phyloP scores from a whole-genome alignment of 768 basidiomycete species.

The Mycena vitilis region DNA sequence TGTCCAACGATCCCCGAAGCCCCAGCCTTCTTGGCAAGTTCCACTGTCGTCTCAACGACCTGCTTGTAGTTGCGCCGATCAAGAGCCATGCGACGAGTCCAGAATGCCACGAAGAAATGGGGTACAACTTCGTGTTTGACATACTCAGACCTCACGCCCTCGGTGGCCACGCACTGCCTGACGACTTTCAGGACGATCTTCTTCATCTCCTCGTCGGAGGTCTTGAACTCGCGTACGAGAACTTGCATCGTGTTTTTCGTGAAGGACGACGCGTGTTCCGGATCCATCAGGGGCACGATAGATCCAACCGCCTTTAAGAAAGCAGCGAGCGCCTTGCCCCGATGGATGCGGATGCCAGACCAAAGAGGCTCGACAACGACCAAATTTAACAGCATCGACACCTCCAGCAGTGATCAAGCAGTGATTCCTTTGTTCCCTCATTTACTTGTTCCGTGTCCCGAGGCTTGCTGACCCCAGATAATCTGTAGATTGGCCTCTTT shows the following conservation, averaged over 20 bases:
- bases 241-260: slow-evolving; percentile 98
- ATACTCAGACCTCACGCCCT: slow-evolving; percentile 94
- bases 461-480: too few relatives aligned
- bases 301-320: slow-evolving; percentile 98
- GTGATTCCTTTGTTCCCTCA: too few relatives aligned
- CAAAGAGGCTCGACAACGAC: slow-evolving; percentile 94
- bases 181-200: slow-evolving; percentile 99
- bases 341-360: slow-evolving; percentile 93
- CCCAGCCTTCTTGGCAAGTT: slow-evolving; percentile 95
- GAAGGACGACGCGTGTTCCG: slow-evolving; percentile 98
- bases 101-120: slow-evolving; percentile 99
- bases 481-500: too few relatives aligned
- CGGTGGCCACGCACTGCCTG: slow-evolving; percentile 97
- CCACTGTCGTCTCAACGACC: slow-evolving; percentile 98
- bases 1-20: slow-evolving; percentile 93
- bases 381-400: too few relatives aligned
- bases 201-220: slow-evolving; percentile 99
- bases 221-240: slow-evolving; percentile 97
- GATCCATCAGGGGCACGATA: slow-evolving; percentile 99
- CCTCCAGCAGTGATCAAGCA: too few relatives aligned
- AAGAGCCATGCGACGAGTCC: slow-evolving; percentile 97
- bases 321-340: slow-evolving; percentile 93
- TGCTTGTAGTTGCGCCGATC: slow-evolving; percentile 96
- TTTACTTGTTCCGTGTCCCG: too few relatives aligned
- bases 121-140: slow-evolving; percentile 97